Base-by-base conservation (phyloP, 768 basidiomycete genomes). In the Macrocybe gigantea region DNA sequence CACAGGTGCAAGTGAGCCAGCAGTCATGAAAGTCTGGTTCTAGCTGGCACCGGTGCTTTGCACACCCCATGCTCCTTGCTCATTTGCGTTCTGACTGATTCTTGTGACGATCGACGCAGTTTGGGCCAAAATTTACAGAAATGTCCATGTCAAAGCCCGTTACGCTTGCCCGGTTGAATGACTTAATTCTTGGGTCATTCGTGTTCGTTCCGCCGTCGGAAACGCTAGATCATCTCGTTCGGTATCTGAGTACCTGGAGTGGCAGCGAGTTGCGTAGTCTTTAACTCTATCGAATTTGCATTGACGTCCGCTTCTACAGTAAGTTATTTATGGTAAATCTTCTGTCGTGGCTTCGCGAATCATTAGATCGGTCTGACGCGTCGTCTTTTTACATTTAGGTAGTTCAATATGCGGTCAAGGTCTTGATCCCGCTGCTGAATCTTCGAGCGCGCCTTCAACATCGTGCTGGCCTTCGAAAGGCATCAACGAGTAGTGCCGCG, bases 161-260 rank as follows among this genome's bases (percentile, higher is more conserved):
- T 15, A 71, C 73, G 34, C 53, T 80, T 13, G 65, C 74, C 10
- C 74, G 73, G 35, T 53, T 87, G n/a, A 81, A 77, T 50, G 85
- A 90, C 63, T 40, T 66, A 6, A 71, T 84, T 14, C 64, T 91
- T 5, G 89, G 88, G 1, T 72, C 71, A 13, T 88, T 88, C 59
- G 64, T 77, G 30, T 60, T 61, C 32, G 64, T 86, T 7, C 77
- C 77, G 22, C 73, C 80, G 1, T 85, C 84, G 6, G 72, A 81
- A 52, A 79, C 74, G 5, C 62, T 92, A 38, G 74, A 89, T 56
- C 88, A 89, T 63, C 70, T 88, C 7, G 73, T 88, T 35, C 72
- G 86, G 57, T 90, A 80, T 60, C 70, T 92, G 45, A 81, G 84
- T 47, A 88, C 88, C 56, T 91, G 87, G 86, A 84, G 80, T 61